Conservation (phyloP, 805 yeast genomes). For the Lipomyces orientalis region DNA sequence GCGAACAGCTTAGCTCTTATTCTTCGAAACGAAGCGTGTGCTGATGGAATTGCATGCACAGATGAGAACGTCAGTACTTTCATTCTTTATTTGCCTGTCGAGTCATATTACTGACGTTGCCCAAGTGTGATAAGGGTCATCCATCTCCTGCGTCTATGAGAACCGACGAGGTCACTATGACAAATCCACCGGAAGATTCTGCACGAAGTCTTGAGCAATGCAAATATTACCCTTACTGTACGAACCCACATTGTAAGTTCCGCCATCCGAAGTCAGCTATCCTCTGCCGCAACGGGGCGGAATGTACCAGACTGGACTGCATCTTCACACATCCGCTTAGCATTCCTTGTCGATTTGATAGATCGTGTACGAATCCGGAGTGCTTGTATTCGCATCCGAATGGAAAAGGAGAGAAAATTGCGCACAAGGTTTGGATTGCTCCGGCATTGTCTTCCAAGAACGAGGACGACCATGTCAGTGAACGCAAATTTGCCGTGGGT, state of each 20-base stretch:
- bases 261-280: slow-evolving; percentile 80
- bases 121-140: slow-evolving; percentile 73
- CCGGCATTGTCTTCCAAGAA: slow-evolving; percentile 7
- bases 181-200: not conserved
- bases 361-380: slow-evolving; percentile 69
- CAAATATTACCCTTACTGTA: slow-evolving; percentile 76
- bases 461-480: slow-evolving; percentile 19
- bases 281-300: slow-evolving; percentile 80
- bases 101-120: slow-evolving; percentile 26
- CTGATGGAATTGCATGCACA: slow-evolving; percentile 66
- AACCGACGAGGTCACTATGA: not conserved
- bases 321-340: slow-evolving; percentile 79
- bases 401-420: slow-evolving; percentile 48
- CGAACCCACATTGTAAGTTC: slow-evolving; percentile 76
- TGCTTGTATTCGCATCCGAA: slow-evolving; percentile 84
- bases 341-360: slow-evolving; percentile 81
- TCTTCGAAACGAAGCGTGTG: slow-evolving; percentile 74
- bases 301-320: slow-evolving; percentile 81
- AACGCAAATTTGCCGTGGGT: slow-evolving; percentile 28
- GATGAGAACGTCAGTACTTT: slow-evolving; percentile 46
- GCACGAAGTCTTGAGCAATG: slow-evolving; percentile 71
- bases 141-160: slow-evolving; percentile 64
- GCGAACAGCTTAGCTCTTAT: slow-evolving; percentile 77
- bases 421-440: slow-evolving; percentile 30
- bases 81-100: not conserved